Base-by-base conservation (phyloP, 805 yeast genomes). In the Hanseniaspora clermontiae region DNA sequence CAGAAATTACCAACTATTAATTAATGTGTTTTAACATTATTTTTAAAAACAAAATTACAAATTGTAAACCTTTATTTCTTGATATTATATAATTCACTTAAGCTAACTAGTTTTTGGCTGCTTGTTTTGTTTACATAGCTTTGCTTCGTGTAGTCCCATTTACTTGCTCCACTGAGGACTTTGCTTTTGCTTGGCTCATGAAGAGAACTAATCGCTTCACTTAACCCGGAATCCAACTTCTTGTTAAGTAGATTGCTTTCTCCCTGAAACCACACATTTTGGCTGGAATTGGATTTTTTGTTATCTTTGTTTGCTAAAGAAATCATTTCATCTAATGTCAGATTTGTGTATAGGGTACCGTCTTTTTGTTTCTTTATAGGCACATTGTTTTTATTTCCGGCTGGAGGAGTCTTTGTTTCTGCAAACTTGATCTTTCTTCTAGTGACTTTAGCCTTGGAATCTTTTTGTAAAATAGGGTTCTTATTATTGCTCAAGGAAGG, bases 71-170 rank as follows among this genome's bases (percentile, higher is more conserved):
- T 14, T 14, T 42, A 42, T 14, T 42, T 42, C 7, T 27, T 24
- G 5, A 31, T 12, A 12, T 42, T 42, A 9, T 45, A 45, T n/a
- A 45, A 17, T 5, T 45, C 48, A 45, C 3, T 17, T 4, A 45
- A 19, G 31, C 48, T 45, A 2, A 45, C 24, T 7, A 45, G 37
- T 15, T 45, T 45, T 31, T 31, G 20, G 20, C 15, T 29, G 34
- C 27, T 10, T 29, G 48, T 29, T 20, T 45, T 46, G 15, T 32
- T 34, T 3, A 34, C 49, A 19, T 46, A 43, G n/a, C 36, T 46
- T 11, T 53, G 36, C n/a, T 39, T 53, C 3, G 57, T 53, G 31
- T 53, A 53, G 19, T 53, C 57, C 50, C 50, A 53, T 37, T 46
- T 45, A 15, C 51, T 53, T 2, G 34, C 36, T 3, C 31, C 31